Base-by-base conservation (phyloP, 176 grass and related monocot species). In the Leersia perrieri region DNA sequence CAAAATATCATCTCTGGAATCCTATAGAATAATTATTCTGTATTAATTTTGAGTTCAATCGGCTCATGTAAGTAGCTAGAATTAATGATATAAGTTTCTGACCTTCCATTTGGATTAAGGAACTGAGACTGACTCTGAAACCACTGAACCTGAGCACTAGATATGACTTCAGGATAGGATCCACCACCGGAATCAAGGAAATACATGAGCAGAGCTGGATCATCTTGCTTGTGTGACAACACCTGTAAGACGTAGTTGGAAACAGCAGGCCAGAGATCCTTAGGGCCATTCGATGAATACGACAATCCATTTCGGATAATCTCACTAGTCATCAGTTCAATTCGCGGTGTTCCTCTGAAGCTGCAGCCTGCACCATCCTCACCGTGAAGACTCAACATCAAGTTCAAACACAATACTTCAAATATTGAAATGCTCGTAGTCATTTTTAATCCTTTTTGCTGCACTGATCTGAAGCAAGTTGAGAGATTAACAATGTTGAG, bases 121-220 rank as follows among this genome's bases (percentile, higher is more conserved):
- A 74, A 70, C 33, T 82, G 80, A 7, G 90, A 83, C 35, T 89
- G 86, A 5, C 13, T 62, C 0, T 68, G 55, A 23, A 98, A 91
- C 95, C 95, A 98, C 14, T 40, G 44, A 20, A 82, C 77, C 80
- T 98, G 92, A 39, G 90, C 80, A 83, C 14, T 73, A 1, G 95
- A 94, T 70, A 98, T 70, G 47, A 98, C 66, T 62, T 98, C 83
- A 25, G 88, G 88, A 65, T 91, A 98, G 0, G 95, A 92, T 40
- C 95, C 95, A 4, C 95, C 92, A 14, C 95, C 95, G 0, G 95
- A 98, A n/a, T 98, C 95, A 1, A 98, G 87, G 58, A 98, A 92
- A 31, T 98, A 98, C 64, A 98, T 70, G 58, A 92, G 77, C 31
- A 92, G 65, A 73, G 42, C 92, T 1, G 86, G 92, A 22, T 89